These are phyloP conservation scores for Cryptococcus sp. DNA, from an alignment of 1,284 basidiomycete genomes.

Conservation along the genomic window DNA sequence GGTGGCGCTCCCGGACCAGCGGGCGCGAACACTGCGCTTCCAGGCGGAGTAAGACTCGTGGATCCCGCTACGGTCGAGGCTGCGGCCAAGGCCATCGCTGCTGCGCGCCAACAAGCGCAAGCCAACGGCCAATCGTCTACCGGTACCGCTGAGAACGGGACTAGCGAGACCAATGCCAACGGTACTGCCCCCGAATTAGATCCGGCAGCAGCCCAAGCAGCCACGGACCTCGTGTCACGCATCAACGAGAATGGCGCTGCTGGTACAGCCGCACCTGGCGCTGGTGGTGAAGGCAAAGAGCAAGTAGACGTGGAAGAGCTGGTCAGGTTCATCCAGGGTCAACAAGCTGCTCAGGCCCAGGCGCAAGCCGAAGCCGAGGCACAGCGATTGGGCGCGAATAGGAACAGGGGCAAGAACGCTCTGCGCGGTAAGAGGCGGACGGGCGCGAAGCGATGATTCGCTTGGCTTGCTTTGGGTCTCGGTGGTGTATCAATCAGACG, in stretches of 20 bases:
- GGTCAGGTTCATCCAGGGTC: slow-evolving; percentile 55
- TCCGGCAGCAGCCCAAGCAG: no score
- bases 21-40: slow-evolving; percentile 3
- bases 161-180: slow-evolving; percentile 6
- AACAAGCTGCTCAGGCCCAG: slow-evolving; percentile 14
- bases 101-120: slow-evolving; percentile 14
- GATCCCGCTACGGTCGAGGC: slow-evolving; percentile 13
- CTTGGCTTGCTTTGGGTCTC: no score
- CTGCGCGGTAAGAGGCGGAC: slow-evolving; percentile 53
- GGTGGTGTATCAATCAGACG: no score
- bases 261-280: neutral
- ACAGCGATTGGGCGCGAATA: neutral
- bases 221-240: no score
- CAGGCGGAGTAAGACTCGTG: slow-evolving; percentile 14
- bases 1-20: slow-evolving; percentile 3
- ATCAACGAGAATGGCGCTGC: no score
- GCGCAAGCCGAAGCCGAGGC: slow-evolving; percentile 6
- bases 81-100: slow-evolving; percentile 15
- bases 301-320: slow-evolving; percentile 52
- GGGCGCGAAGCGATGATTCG: slow-evolving; percentile 45
- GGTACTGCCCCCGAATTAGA: no score
- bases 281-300: slow-evolving; percentile 45
- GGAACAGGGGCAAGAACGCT: slow-evolving; percentile 46
- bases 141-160: slow-evolving; percentile 16
- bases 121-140: slow-evolving; percentile 16